Base-by-base conservation (phyloP, 1,139 yeast genomes). In the Nakaseomyces delphensis region DNA sequence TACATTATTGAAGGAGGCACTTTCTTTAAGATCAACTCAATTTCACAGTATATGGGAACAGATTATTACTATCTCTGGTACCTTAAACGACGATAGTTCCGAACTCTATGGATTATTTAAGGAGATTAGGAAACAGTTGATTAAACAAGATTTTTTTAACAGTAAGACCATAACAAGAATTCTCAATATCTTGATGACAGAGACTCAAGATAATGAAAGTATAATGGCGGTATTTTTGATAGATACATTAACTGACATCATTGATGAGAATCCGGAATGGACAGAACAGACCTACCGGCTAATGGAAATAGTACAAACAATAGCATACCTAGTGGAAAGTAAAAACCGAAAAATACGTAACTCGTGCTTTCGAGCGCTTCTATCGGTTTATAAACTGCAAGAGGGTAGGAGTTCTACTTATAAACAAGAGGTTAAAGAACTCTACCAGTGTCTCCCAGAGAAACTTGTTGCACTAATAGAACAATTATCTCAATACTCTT, bases 61-160 rank as follows among this genome's bases (percentile, higher is more conserved):
- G 16, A 31, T 50, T 3, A 31, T 53, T 3, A 35, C 40, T 5
- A 39, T 57, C 42, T 36, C 51, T 3, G 48, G 51, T 5, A 55
- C 55, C 35, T 36, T 59, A 13, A 38, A 47, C 7, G 51, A 50
- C 25, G 53, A 45, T 39, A 48, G 48, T 3, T 53, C 52, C 36
- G 62, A 57, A 39, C 40, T 56, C 4, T 56, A 51, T 36, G 43
- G 49, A 20, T 38, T 54, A 13, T 41, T 55, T 20, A 48, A 46
- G 24, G 63, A 59, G 43, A 37, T 54, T 11, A 48, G 61, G 39
- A 43, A 50, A 10, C 40, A 48, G 3, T 35, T 57, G 20, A 43
- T 46, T 6, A 36, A 40, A 16, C 37, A 43, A 14, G 39, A 43
- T 18, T 52, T 45, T 40, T 53, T 56, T 32, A 43, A 44, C 19